phyloP scores from a whole-genome alignment of 306 rosid genomes.

The Geum urbanum region DNA sequence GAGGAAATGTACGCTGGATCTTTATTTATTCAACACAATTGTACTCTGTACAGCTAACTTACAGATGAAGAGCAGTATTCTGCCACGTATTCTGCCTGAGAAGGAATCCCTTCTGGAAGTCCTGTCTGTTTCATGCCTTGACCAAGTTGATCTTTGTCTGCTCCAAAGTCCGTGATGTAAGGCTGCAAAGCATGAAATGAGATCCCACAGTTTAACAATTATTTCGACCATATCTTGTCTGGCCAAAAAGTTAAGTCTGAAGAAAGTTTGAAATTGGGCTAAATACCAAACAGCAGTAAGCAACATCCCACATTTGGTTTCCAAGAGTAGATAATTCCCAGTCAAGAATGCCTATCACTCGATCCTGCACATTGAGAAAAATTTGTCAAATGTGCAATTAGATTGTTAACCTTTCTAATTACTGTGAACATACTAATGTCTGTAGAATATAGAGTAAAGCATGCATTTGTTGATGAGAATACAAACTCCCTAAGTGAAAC shows the following conservation, averaged over 20 bases:
- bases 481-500: neutral
- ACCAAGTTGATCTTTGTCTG: conserved; percentile 22
- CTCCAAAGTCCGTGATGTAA: conserved; percentile 43
- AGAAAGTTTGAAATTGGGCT: conserved; percentile 1
- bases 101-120: conserved; percentile 75
- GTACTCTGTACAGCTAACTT: conserved; percentile 32
- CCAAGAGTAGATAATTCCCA: conserved; percentile 98
- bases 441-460: no score
- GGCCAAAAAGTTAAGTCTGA: conserved; percentile 1
- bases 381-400: conserved; percentile 24
- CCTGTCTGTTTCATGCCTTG: conserved; percentile 60
- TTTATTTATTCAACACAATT: neutral
- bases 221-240: conserved; percentile 11
- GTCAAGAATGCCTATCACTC: conserved; percentile 89
- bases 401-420: conserved; percentile 18
- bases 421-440: conserved; percentile 7
- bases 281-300: conserved; percentile 70
- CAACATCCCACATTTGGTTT: conserved; percentile 96
- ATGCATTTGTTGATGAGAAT: neutral
- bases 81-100: conserved; percentile 75
- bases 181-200: conserved; percentile 44
- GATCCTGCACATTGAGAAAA: conserved; percentile 63
- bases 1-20: neutral
- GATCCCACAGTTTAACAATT: conserved; percentile 6
- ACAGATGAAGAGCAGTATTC: conserved; percentile 72